Conservation (phyloP, 1,284 basidiomycete species). For the Cryptococcus amylolentus region DNA sequence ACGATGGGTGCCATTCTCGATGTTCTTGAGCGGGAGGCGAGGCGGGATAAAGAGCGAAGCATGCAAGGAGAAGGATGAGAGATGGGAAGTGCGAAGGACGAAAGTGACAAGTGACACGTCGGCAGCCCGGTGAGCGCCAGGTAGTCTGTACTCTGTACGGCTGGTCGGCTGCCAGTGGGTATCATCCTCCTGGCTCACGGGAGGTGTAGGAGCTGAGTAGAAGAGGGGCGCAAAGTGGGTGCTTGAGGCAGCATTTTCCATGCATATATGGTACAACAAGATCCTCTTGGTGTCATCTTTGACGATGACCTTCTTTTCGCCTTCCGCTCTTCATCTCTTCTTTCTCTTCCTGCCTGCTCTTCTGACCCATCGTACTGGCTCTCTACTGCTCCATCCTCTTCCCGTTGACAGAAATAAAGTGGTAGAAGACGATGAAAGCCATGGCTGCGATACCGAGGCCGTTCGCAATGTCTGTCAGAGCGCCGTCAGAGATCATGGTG, state of each 20-base stretch:
- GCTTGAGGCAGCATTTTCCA: neutral
- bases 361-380: neutral
- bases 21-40: too few species aligned
- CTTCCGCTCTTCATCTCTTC: neutral
- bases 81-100: too few species aligned
- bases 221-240: neutral
- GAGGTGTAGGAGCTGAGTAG: too few species aligned
- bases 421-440: slow-evolving; percentile 76
- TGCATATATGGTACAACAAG: neutral
- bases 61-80: too few species aligned
- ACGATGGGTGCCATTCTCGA: too few species aligned
- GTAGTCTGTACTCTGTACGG: too few species aligned
- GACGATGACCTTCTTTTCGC: neutral
- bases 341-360: neutral
- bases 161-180: too few species aligned
- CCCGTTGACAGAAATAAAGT: slow-evolving; percentile 79
- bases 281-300: neutral
- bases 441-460: slow-evolving; percentile 76
- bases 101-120: neutral
- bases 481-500: slow-evolving; percentile 66
- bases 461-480: slow-evolving; percentile 78
- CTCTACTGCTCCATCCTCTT: slow-evolving; percentile 47
- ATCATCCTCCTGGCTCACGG: neutral
- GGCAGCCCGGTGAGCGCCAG: too few species aligned
- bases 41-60: too few species aligned